Evolutionary conservation across 306 rosid species (phyloP).

Genomic region (Lathyrus aphaca): DNA sequence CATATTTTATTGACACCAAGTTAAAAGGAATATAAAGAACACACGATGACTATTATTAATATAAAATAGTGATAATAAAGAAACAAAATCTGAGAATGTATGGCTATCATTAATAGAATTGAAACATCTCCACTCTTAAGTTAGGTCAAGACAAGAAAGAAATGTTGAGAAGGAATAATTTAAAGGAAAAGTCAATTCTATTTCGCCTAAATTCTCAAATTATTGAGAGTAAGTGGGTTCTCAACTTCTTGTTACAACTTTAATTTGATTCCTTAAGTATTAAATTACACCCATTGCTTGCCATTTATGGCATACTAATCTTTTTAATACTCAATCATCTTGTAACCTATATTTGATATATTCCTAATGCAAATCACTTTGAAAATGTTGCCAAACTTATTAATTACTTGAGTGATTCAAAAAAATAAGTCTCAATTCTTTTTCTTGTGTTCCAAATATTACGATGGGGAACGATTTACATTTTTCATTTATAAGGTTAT

Average conservation of each 20-base stretch:
- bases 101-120: constrained; percentile 30
- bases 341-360: background rate
- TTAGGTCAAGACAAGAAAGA: constrained; percentile 36
- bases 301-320: constrained; percentile 12
- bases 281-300: constrained; percentile 4
- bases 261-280: constrained; percentile 30
- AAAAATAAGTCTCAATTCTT: too few relatives aligned
- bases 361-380: background rate
- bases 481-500: too few relatives aligned
- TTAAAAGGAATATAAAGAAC: constrained; percentile 1
- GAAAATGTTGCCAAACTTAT: too few relatives aligned
- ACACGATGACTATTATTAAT: constrained; percentile 2
- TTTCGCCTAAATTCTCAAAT: constrained; percentile 34
- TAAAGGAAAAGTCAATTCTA: constrained; percentile 26
- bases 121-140: constrained; percentile 16
- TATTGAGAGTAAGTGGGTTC: constrained; percentile 41
- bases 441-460: too few relatives aligned
- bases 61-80: constrained; percentile 11
- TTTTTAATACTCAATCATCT: constrained; percentile 10
- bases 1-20: background rate
- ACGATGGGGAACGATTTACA: too few relatives aligned
- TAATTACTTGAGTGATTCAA: too few relatives aligned
- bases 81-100: constrained; percentile 21
- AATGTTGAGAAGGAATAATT: constrained; percentile 3
- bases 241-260: constrained; percentile 28